Base-by-base conservation (phyloP, 805 yeast genomes). In the Kluyveromyces wickerhamii region DNA sequence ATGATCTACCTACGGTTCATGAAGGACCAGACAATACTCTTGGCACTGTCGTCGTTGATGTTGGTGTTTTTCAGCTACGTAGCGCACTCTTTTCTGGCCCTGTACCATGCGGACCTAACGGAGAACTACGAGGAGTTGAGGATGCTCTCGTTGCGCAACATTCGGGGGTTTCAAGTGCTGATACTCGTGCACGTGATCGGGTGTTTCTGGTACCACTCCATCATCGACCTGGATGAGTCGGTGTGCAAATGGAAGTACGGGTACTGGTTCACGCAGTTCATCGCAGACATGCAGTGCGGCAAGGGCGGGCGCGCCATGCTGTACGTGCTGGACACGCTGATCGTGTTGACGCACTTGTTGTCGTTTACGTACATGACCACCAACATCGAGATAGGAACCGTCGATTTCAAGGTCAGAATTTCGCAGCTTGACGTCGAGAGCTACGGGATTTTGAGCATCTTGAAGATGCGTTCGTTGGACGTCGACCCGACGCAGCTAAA, bases 1-100 rank as follows among this genome's bases (percentile, higher is more conserved):
- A 29, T 43, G 16, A 45, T 47, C 23, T 49, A 36, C 26, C 22
- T 50, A 23, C 42, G 54, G 16, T 50, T 39, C 27, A 38, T 45
- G 21, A 45, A 42, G 37, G 52, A 50, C 34, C 45, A 46, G 20
- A 46, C 51, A 12, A 23, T 47, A 6, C 9, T 40, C 33, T 32
- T 48, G 29, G 50, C 46, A 10, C 17, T 40, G 13, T 35, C 41
- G 16, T 40, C 51, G 12, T 12, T 30, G 10, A 30, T 30, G 4
- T 18, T 30, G 11, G 21, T 30, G 16, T 20, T 30, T 4, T 30
- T 30, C 17, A 30, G 25, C 25, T 21, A 21, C 33, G 4, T 30
- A 4, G 10, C 26, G 11, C 33, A 30, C n/a, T 30, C 33, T 12
- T 21, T 30, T 17, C 19, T 30, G 33, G 13, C n/a, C 5, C 26